These are phyloP conservation scores for Marsdenia floribunda DNA, from an alignment of 257 asterid species.

Conservation along the genomic window DNA sequence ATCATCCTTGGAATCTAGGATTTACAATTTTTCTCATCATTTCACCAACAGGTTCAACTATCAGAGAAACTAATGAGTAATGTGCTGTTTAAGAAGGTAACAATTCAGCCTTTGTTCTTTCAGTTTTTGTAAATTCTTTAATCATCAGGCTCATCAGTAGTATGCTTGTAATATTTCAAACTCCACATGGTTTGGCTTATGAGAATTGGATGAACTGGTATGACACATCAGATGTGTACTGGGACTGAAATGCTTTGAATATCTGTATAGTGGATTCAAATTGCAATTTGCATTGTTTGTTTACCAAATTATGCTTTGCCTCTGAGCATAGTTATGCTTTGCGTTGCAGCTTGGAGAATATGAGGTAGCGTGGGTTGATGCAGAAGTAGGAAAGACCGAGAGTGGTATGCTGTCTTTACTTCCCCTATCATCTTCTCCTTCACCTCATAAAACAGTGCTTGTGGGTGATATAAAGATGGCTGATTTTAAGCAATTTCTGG, in stretches of 20 bases:
- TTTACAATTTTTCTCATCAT: slow-evolving; percentile 24
- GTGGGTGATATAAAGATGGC: slow-evolving; percentile 98
- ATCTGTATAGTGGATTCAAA: background rate
- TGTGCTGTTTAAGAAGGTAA: slow-evolving; percentile 89
- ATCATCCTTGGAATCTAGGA: slow-evolving; percentile 19
- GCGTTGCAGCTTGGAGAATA: slow-evolving; percentile 80
- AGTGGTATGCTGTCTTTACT: slow-evolving; percentile 59
- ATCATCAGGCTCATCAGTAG: background rate
- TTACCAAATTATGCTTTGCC: background rate
- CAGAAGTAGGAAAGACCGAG: slow-evolving; percentile 83
- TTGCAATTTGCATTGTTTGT: background rate
- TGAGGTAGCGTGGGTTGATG: slow-evolving; percentile 96
- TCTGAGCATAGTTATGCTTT: slow-evolving; percentile 9
- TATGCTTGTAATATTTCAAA: background rate
- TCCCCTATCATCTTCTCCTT: slow-evolving; percentile 68
- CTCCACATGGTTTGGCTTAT: background rate
- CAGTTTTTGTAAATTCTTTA: background rate
- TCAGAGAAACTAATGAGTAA: slow-evolving; percentile 90
- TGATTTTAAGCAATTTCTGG: slow-evolving; percentile 93
- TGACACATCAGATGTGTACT: background rate
- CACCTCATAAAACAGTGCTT: slow-evolving; percentile 85
- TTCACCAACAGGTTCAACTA: slow-evolving; percentile 63
- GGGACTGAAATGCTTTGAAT: background rate
- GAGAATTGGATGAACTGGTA: background rate
- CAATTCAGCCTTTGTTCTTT: background rate